Evolutionary conservation across 164 flowering plant species (phyloP).

Genomic region (Stephania japonica): DNA sequence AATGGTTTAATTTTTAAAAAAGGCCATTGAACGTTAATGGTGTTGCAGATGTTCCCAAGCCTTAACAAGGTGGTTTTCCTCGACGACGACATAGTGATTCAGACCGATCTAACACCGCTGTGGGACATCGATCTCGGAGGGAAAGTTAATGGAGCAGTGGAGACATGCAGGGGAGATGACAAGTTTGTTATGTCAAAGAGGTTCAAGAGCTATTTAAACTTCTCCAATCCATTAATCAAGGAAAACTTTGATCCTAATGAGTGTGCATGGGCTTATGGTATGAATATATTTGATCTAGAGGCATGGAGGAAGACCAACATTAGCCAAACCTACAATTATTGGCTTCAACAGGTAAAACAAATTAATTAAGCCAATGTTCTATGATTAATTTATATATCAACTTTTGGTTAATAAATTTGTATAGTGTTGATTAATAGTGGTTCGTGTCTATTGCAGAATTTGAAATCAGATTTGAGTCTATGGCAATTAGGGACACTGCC

Average conservation of each 20-base stretch:
- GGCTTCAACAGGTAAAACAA: slow-evolving; percentile 67
- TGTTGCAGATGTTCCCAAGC: slow-evolving; percentile 83
- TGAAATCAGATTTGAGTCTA: slow-evolving; percentile 83
- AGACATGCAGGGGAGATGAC: slow-evolving; percentile 87
- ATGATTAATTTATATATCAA: neutral
- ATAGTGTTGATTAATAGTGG: neutral
- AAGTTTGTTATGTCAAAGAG: slow-evolving; percentile 89
- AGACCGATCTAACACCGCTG: slow-evolving; percentile 77
- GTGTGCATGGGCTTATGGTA: slow-evolving; percentile 99
- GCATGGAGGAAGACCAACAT: slow-evolving; percentile 93
- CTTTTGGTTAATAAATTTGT: neutral
- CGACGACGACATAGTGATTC: slow-evolving; percentile 91
- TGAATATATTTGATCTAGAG: slow-evolving; percentile 85
- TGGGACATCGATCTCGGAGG: slow-evolving; percentile 93
- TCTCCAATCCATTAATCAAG: slow-evolving; percentile 78
- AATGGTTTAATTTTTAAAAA: too few relatives aligned
- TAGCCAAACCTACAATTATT: slow-evolving; percentile 65
- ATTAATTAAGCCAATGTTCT: neutral
- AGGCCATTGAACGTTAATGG: too few relatives aligned
- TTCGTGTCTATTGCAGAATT: slow-evolving; percentile 50
- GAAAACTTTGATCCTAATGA: slow-evolving; percentile 64
- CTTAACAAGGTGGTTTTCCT: slow-evolving; percentile 83
- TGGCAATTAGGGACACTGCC: slow-evolving; percentile 98
- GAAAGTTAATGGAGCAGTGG: slow-evolving; percentile 98
- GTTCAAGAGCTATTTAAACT: slow-evolving; percentile 83